Conservation (phyloP, 202 grass and related monocot species). For the Cymbopogon flexuosus region DNA sequence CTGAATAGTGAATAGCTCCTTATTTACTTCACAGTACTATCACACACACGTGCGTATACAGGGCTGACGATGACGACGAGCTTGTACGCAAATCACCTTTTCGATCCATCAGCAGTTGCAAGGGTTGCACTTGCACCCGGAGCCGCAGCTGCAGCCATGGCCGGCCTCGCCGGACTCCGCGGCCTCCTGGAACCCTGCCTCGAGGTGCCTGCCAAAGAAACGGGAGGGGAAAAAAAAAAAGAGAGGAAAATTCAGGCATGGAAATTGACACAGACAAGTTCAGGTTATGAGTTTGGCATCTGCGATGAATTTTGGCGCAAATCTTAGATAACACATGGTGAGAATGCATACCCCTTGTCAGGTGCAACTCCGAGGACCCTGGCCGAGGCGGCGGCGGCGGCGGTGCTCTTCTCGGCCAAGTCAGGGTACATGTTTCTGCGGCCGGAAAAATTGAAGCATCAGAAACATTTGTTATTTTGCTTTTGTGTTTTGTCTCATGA, state of each 20-base stretch:
- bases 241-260: background rate
- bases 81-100: background rate
- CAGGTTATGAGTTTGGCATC: background rate
- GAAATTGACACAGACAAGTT: background rate
- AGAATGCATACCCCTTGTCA: too few relatives aligned
- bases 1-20: too few relatives aligned
- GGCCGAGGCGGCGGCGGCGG: too few relatives aligned
- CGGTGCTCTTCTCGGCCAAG: constrained; percentile 13
- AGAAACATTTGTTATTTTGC: background rate
- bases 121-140: constrained; percentile 32
- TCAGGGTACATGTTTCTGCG: constrained; percentile 33
- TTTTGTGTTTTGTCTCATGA: background rate
- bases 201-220: background rate
- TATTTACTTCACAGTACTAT: too few relatives aligned
- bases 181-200: background rate
- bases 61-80: too few relatives aligned
- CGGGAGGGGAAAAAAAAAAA: too few relatives aligned
- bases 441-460: background rate
- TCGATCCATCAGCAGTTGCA: constrained; percentile 21
- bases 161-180: background rate
- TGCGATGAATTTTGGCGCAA: too few relatives aligned
- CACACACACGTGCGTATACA: background rate
- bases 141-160: constrained; percentile 33
- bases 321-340: too few relatives aligned
- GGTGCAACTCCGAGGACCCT: too few relatives aligned